Evolutionary conservation across 2,329 filamentous ascomycete genomes (phyloP), one percentile per base, ranked within the genome.

Genomic region (Lasiodiplodia citricola): DNA sequence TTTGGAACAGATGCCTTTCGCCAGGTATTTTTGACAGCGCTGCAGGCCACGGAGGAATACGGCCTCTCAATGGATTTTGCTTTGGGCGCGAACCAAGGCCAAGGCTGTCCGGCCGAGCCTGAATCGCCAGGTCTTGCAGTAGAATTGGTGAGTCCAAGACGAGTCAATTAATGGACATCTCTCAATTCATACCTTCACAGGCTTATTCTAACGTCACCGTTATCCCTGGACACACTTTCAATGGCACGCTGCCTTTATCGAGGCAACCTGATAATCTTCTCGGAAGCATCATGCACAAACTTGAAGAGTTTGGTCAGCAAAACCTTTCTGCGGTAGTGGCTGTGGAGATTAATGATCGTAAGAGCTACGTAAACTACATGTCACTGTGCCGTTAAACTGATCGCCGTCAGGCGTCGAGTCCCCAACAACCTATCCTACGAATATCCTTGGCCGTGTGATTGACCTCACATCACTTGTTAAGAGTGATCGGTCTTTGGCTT

Each of bases 61-160:
- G 79, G 75, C 0, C 60, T 85, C 16, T 67, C 80, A 4, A 78
- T 86, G 72, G 84, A 86, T 70, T 83, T 84, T 71, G 75, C 80
- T 0, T 56, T 85, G 1, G 84, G 84, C 0, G 80, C 84, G 0
- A 84, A 83, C 69, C 81, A 84, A 71, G 84, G 84, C 4, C 78
- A 81, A 55, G 84, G 84, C 13, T 82, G 84, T 2, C 83, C 83
- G 0, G 74, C 77, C n/a, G 67, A 71, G 23, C 67, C 71, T 10
- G 55, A 7, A 3, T 70, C 70, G 0, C 51, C 38, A 13, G 73
- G 73, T 0, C 67, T 75, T 2, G 70, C 73, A 4, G 65, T 71
- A 4, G 54, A 75, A 54, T 57, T 75, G 67, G 69, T 44, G 67
- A 18, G 38, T 18, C 4, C 38, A 41, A 10, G 38, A 14, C 13